Evolutionary conservation across 192 early-diverging fungal genomes (phyloP).

Genomic region (Umbelopsis isabellina): DNA sequence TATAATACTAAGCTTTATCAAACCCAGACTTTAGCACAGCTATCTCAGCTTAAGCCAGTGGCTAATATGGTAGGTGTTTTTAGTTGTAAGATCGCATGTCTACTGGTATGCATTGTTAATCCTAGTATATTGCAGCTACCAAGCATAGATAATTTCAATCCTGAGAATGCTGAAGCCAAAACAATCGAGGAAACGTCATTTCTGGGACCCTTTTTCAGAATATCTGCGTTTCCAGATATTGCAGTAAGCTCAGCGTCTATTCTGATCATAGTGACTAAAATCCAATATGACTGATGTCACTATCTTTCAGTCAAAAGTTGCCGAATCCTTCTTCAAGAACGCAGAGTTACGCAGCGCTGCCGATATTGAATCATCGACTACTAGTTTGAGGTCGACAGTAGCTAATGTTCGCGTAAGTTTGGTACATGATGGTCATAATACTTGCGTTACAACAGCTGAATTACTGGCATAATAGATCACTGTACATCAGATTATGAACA

Average conservation of each 20-base stretch:
- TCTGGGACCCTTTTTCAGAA: slow-evolving; percentile 74
- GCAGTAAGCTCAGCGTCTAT: slow-evolving; percentile 37
- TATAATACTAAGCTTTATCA: not conserved
- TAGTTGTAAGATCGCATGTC: no score
- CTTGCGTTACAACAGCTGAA: not conserved
- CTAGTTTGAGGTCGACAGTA: slow-evolving; percentile 61
- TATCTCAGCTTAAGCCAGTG: slow-evolving; percentile 60
- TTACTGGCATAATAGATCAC: not conserved
- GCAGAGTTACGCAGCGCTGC: slow-evolving; percentile 52
- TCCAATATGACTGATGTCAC: slow-evolving; percentile 24
- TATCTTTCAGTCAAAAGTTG: slow-evolving; percentile 50
- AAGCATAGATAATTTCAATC: slow-evolving; percentile 56
- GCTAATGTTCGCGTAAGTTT: slow-evolving; percentile 53
- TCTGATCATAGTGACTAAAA: not conserved
- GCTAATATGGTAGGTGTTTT: slow-evolving; percentile 47
- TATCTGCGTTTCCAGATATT: slow-evolving; percentile 55
- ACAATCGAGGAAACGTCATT: slow-evolving; percentile 67
- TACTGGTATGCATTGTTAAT: not conserved
- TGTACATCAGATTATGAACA: slow-evolving; percentile 37
- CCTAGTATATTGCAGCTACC: slow-evolving; percentile 10
- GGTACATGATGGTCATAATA: no score
- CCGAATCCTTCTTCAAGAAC: slow-evolving; percentile 52
- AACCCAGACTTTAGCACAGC: slow-evolving; percentile 48
- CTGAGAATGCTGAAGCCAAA: slow-evolving; percentile 51
- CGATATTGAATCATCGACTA: slow-evolving; percentile 58